Evolutionary conservation across 352 stramenopile species (phyloP), one percentile per base, ranked within the genome.

Genomic region (Phytophthora chlamydospora): DNA sequence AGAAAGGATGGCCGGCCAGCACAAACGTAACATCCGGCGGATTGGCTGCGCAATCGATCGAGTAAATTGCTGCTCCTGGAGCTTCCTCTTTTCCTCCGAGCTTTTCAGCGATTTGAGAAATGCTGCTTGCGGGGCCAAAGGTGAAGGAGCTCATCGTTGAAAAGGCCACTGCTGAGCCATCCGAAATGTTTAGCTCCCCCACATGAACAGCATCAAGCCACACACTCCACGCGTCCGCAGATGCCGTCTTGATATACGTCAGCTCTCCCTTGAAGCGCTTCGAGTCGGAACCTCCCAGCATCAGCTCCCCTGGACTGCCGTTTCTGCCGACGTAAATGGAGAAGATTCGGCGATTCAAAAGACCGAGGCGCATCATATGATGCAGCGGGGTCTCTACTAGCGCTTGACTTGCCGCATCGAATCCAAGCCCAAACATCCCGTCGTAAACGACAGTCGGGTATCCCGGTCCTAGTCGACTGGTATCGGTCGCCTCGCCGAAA

Each of bases 381-480:
- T 97, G 78, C 65, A 98, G 97, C 16, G 93, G 86, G 13, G 95
- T 98, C 43, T 82, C 78, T 1, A 94, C 65, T 52, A 86, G 78
- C 46, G 88, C 86, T 29, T 98, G 82, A 31, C 75, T 89, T 52
- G 98, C 91, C 12, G 78, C 75, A 44, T 95, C 85, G 59, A 98
- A 98, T 34, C 83, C 96, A 7, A 98, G 68, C 43, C 96, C 96
- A 45, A 98, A 83, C 59, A 98, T 97, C 39, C 96, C 96, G 78
- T 98, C 96, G 68, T 98, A 98, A 43, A 98, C 95, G 54, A 89
- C 89, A 7, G 98, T 53, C 12, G 76, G 83, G 68, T 97, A 98
- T 4, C 87, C 93, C 5, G 95, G 66, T 4, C 96, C 96, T 11
- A 99, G 76, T 33, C 93, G 90, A 58, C 85, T 95, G 13, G 91